These are phyloP conservation scores for Cyberlindnera mrakii DNA, from an alignment of 805 yeast genomes.

Conservation along the genomic window DNA sequence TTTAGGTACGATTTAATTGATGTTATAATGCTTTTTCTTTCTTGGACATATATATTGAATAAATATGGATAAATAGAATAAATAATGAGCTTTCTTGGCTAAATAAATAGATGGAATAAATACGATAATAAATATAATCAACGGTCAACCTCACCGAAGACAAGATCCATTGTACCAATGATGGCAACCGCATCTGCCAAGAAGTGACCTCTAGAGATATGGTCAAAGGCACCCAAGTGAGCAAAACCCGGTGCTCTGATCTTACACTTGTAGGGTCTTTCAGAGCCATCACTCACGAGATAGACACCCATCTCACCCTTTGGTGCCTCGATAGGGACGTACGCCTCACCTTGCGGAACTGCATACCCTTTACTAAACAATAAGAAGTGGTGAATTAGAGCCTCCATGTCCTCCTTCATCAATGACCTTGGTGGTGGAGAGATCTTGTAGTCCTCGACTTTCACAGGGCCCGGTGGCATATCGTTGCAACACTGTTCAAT, in stretches of 20 bases:
- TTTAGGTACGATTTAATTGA: too few species aligned
- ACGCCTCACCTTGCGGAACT: slow-evolving; percentile 88
- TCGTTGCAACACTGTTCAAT: slow-evolving; percentile 86
- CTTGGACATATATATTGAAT: not conserved
- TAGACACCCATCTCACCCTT: slow-evolving; percentile 94
- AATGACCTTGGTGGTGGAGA: slow-evolving; percentile 72
- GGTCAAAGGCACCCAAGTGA: slow-evolving; percentile 84
- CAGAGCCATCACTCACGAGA: slow-evolving; percentile 82
- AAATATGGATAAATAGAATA: slow-evolving; percentile 2
- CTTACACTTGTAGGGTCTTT: slow-evolving; percentile 88
- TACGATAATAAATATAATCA: slow-evolving; percentile 21
- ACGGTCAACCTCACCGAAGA: slow-evolving; percentile 92
- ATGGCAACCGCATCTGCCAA: slow-evolving; percentile 91
- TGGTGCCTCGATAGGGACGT: slow-evolving; percentile 89
- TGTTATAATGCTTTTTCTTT: not conserved
- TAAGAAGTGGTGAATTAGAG: slow-evolving; percentile 83
- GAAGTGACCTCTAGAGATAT: slow-evolving; percentile 78
- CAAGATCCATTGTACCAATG: slow-evolving; percentile 93
- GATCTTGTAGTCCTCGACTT: slow-evolving; percentile 85
- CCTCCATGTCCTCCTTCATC: slow-evolving; percentile 93
- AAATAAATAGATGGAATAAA: slow-evolving; percentile 2
- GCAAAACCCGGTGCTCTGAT: slow-evolving; percentile 95
- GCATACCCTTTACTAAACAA: slow-evolving; percentile 83
- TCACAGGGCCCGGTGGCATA: slow-evolving; percentile 89
- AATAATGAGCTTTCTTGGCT: not conserved